phyloP scores from a whole-genome alignment of 768 basidiomycete species.

The Bullera alba region DNA sequence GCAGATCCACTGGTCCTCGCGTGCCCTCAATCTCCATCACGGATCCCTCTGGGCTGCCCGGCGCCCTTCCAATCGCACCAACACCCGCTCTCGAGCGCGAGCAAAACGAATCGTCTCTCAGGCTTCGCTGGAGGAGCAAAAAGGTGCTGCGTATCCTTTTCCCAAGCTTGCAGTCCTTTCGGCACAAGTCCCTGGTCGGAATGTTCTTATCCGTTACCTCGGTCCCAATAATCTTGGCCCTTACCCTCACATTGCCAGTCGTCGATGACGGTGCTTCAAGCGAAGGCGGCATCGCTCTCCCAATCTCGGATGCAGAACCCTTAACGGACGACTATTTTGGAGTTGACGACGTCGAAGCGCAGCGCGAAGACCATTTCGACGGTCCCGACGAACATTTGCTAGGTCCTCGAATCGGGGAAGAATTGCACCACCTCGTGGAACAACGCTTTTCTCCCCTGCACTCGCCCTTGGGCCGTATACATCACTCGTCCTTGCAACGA shows the following conservation, averaged over 20 bases:
- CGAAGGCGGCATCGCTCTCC: conserved; percentile 28
- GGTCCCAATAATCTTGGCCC: conserved; percentile 71
- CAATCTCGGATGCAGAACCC: conserved; percentile 62
- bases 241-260: conserved; percentile 87
- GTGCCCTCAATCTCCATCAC: conserved; percentile 32
- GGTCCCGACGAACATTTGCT: conserved; percentile 19
- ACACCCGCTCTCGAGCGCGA: conserved; percentile 52
- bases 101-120: conserved; percentile 18
- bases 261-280: conserved; percentile 56
- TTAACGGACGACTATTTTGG: conserved; percentile 53
- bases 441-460: conserved; percentile 28
- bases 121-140: conserved; percentile 16
- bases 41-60: conserved; percentile 23
- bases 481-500: conserved; percentile 16
- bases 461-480: conserved; percentile 24
- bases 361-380: too few species aligned
- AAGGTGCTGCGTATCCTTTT: conserved; percentile 62
- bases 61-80: conserved; percentile 54
- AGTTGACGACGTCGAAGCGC: conserved; percentile 13
- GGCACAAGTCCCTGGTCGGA: conserved; percentile 61
- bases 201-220: conserved; percentile 71
- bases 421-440: conserved; percentile 42
- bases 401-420: conserved; percentile 28
- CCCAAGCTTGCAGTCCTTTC: conserved; percentile 72
- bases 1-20: background rate